These are phyloP conservation scores for Colletotrichum camelliae DNA, from an alignment of 2,329 filamentous ascomycete species.

Conservation along the genomic window DNA sequence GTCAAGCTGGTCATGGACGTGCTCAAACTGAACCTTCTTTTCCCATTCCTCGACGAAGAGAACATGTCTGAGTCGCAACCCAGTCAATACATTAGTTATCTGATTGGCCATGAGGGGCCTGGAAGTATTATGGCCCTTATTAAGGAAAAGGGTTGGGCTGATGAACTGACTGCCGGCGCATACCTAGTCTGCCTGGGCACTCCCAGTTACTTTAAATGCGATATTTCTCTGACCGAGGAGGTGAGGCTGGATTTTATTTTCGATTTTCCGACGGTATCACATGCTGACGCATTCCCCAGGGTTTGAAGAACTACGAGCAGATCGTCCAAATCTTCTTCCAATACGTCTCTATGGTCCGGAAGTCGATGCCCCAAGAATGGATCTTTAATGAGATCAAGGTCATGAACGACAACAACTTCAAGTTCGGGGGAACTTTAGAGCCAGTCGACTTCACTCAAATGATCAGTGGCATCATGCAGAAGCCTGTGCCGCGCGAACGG, in stretches of 20 bases:
- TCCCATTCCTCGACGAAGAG: slow-evolving; percentile 87
- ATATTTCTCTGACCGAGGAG: slow-evolving; percentile 85
- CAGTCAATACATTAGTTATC: slow-evolving; percentile 83
- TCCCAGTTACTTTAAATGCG: slow-evolving; percentile 79
- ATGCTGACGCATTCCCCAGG: slow-evolving; percentile 38
- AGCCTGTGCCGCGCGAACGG: slow-evolving; percentile 83
- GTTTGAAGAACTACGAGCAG: slow-evolving; percentile 80
- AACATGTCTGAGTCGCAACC: slow-evolving; percentile 80
- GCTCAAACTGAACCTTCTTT: slow-evolving; percentile 78
- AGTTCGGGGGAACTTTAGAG: too few species aligned
- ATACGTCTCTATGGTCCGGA: slow-evolving; percentile 86
- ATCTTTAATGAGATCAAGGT: slow-evolving; percentile 92
- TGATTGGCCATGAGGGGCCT: slow-evolving; percentile 91
- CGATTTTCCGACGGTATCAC: neutral
- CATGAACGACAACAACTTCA: slow-evolving; percentile 92
- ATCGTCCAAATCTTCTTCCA: slow-evolving; percentile 86
- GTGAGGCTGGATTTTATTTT: slow-evolving; percentile 43
- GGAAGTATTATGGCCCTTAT: slow-evolving; percentile 90
- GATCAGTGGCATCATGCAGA: slow-evolving; percentile 89
- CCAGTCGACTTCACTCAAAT: slow-evolving; percentile 96
- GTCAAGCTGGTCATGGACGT: slow-evolving; percentile 92
- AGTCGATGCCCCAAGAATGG: slow-evolving; percentile 85
- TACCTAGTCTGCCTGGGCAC: slow-evolving; percentile 78
- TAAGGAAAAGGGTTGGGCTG: slow-evolving; percentile 89
- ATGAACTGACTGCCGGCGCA: slow-evolving; percentile 78